Conservation (phyloP, 164 flowering plant species). For the Echeveria elegans region DNA sequence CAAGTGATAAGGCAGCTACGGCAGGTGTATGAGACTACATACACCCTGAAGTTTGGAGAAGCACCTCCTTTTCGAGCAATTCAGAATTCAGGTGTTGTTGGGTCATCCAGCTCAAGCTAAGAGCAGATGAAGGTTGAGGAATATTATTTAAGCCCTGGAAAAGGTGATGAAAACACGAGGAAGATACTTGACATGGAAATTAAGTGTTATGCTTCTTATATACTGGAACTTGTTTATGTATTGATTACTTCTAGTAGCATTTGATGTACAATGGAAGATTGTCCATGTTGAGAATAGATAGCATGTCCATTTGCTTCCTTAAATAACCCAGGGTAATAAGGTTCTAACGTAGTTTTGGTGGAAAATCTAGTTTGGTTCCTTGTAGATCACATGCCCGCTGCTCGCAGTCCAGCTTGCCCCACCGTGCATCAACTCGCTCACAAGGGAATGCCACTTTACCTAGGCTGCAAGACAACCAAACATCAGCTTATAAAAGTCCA, state of each 20-base stretch:
- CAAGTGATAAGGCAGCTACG: slow-evolving; percentile 54
- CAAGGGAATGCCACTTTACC: slow-evolving; percentile 76
- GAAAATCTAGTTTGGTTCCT: slow-evolving; percentile 32
- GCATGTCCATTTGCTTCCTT: not conserved
- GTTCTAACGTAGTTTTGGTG: slow-evolving; percentile 5
- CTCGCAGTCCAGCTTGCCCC: slow-evolving; percentile 96
- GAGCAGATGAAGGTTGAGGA: not conserved
- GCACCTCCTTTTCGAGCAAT: slow-evolving; percentile 48
- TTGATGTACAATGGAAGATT: not conserved
- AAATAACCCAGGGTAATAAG: not conserved
- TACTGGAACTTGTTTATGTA: not conserved
- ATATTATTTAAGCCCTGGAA: not conserved
- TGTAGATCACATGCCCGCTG: slow-evolving; percentile 75
- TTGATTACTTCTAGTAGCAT: not conserved
- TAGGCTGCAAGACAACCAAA: slow-evolving; percentile 37
- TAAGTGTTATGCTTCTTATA: not conserved
- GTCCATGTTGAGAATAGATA: not conserved
- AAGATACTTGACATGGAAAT: not conserved
- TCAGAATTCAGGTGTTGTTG: slow-evolving; percentile 12
- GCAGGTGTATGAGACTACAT: slow-evolving; percentile 55
- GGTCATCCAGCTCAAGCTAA: slow-evolving; percentile 1
- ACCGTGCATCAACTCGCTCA: slow-evolving; percentile 87
- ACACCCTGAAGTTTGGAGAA: slow-evolving; percentile 66
- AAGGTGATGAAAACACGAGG: not conserved
- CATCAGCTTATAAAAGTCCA: not conserved